Conservation (phyloP, 768 basidiomycete species). For the Termitomyces eurrhizus region DNA sequence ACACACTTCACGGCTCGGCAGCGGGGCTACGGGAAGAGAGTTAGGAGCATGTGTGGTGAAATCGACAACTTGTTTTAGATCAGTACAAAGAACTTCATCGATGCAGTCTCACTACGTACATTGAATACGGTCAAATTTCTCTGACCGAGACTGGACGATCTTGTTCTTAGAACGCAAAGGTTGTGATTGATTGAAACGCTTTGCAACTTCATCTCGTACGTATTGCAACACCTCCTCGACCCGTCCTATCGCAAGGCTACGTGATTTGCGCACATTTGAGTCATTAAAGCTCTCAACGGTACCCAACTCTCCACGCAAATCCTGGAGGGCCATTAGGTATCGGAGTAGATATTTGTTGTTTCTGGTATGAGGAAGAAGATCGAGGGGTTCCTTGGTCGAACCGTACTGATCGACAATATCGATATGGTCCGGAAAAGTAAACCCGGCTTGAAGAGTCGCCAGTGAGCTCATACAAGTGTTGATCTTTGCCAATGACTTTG, state of each 20-base stretch:
- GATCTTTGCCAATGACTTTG: conserved; percentile 2
- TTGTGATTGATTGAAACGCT: neutral
- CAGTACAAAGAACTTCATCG: neutral
- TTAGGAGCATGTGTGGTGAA: neutral
- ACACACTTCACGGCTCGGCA: conserved; percentile 4
- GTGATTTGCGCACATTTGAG: conserved; percentile 2
- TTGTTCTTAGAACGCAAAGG: neutral
- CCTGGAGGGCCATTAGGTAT: neutral
- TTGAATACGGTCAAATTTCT: neutral
- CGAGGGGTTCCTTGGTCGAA: neutral
- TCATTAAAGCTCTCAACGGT: neutral
- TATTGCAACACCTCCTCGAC: neutral
- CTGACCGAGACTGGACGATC: neutral
- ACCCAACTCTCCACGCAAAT: neutral
- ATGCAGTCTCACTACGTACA: neutral
- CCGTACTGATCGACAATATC: neutral
- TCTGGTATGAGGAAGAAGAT: conserved; percentile 3
- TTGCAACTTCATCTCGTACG: neutral
- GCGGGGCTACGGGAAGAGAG: conserved; percentile 7
- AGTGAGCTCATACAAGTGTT: neutral
- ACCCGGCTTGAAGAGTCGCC: neutral
- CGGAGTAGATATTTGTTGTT: conserved; percentile 1
- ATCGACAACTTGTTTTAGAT: neutral
- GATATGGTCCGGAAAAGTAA: conserved; percentile 5
- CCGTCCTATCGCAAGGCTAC: neutral